A percentile compares a stretch with the other conserved stretches of the same genome.
phyloP scores from a whole-genome alignment of 1,139 yeast genomes.

The Hansenula lynferdii region DNA sequence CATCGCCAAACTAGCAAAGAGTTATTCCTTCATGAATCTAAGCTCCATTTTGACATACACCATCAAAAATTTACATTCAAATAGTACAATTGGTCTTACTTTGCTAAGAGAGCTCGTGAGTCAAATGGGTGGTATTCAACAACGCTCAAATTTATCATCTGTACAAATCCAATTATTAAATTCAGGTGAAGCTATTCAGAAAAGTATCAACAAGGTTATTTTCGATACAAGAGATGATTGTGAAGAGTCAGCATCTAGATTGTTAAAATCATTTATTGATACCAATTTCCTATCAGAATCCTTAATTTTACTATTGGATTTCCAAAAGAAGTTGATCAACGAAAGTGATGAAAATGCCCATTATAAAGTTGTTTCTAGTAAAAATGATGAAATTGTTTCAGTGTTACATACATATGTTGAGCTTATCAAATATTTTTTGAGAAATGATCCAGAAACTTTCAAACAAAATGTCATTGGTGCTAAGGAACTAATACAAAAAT shows the following conservation, averaged over 20 bases:
- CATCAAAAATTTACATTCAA: constrained; percentile 58
- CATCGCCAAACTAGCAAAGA: constrained; percentile 57
- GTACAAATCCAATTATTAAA: constrained; percentile 65
- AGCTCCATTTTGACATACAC: constrained; percentile 54
- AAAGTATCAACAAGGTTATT: constrained; percentile 55
- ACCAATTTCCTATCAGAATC: constrained; percentile 54
- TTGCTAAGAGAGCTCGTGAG: constrained; percentile 65
- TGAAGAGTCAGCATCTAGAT: constrained; percentile 43
- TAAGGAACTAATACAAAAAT: constrained; percentile 40
- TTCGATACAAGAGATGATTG: constrained; percentile 54
- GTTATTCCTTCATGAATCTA: constrained; percentile 49
- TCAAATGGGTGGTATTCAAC: constrained; percentile 81
- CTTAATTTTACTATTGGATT: constrained; percentile 56
- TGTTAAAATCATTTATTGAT: constrained; percentile 44
- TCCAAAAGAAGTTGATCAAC: constrained; percentile 39
- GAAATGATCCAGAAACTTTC: constrained; percentile 30
- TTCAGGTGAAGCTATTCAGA: constrained; percentile 56
- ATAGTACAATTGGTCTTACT: constrained; percentile 60
- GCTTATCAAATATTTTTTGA: constrained; percentile 48
- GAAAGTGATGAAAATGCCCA: constrained; percentile 42
- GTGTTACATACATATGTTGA: constrained; percentile 63
- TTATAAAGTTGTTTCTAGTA: constrained; percentile 66
- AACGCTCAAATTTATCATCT: constrained; percentile 57
- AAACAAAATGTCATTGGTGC: constrained; percentile 38
- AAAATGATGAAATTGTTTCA: constrained; percentile 66